Evolutionary conservation across 2,329 filamentous ascomycete species (phyloP).

Genomic region (Hymenoscyphus fraxineus): DNA sequence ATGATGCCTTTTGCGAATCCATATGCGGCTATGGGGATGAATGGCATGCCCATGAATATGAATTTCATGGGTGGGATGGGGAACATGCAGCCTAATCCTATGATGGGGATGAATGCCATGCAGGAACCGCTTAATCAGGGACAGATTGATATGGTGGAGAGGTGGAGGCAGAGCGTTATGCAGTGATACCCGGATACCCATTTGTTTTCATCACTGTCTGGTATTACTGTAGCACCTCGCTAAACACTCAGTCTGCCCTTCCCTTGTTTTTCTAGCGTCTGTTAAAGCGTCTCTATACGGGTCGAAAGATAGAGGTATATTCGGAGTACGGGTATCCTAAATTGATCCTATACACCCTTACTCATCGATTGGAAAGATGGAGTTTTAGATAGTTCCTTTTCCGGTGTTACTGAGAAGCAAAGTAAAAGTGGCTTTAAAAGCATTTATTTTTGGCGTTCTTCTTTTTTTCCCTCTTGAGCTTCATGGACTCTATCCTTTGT

Average conservation of each 20-base stretch:
- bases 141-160: conserved; percentile 36
- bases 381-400: too few species aligned
- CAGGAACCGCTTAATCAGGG: conserved; percentile 31
- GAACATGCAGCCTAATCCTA: conserved; percentile 21
- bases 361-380: too few species aligned
- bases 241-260: neutral
- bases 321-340: too few species aligned
- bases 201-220: neutral
- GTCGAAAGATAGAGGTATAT: too few species aligned
- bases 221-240: neutral
- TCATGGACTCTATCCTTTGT: too few species aligned
- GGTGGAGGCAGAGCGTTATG: conserved; percentile 37
- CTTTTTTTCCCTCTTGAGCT: too few species aligned
- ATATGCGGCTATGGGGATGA: conserved; percentile 23
- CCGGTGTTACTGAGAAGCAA: too few species aligned
- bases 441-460: too few species aligned
- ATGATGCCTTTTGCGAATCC: conserved; percentile 27
- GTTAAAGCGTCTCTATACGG: too few species aligned
- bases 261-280: neutral
- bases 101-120: conserved; percentile 25
- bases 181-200: conserved; percentile 18
- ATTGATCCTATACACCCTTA: too few species aligned
- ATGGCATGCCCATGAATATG: conserved; percentile 16
- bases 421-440: too few species aligned
- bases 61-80: conserved; percentile 18